Evolutionary conservation across 306 rosid genomes (phyloP).

Genomic region (Ochetophila trinervis): DNA sequence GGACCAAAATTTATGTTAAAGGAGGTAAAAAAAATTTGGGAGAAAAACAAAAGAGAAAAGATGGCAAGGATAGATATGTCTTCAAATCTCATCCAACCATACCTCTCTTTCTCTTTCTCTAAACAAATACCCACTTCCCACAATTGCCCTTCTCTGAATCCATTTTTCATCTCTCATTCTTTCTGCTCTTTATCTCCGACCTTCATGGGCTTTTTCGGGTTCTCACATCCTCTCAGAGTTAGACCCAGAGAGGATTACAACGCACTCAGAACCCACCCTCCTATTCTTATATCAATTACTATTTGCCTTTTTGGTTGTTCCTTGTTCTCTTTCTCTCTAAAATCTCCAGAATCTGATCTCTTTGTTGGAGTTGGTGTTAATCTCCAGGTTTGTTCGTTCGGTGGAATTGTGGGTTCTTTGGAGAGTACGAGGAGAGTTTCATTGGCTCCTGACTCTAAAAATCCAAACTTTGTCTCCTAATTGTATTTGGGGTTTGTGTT

Average conservation of each 20-base stretch:
- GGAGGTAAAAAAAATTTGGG: neutral
- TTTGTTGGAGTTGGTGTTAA: neutral
- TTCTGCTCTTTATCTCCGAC: slow-evolving; percentile 20
- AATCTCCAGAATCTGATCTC: neutral
- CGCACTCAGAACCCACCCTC: slow-evolving; percentile 3
- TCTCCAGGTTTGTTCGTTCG: neutral
- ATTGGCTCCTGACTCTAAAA: neutral
- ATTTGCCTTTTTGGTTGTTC: neutral
- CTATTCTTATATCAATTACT: neutral
- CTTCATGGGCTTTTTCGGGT: slow-evolving; percentile 41
- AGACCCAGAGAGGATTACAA: slow-evolving; percentile 1
- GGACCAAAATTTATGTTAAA: slow-evolving; percentile 23
- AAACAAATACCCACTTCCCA: slow-evolving; percentile 22
- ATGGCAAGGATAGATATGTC: slow-evolving; percentile 26
- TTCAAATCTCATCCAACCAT: slow-evolving; percentile 36
- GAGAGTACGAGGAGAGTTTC: slow-evolving; percentile 4
- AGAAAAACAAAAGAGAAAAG: slow-evolving; percentile 17
- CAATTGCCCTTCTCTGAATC: slow-evolving; percentile 40
- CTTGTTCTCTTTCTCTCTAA: neutral
- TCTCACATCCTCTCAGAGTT: slow-evolving; percentile 17
- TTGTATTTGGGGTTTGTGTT: slow-evolving; percentile 8
- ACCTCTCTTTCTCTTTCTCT: slow-evolving; percentile 17
- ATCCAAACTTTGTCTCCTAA: neutral
- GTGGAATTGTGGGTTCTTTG: neutral
- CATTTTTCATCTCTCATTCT: slow-evolving; percentile 28